Evolutionary conservation across 805 yeast species (phyloP).

Genomic region (Yueomyces sinensis): DNA sequence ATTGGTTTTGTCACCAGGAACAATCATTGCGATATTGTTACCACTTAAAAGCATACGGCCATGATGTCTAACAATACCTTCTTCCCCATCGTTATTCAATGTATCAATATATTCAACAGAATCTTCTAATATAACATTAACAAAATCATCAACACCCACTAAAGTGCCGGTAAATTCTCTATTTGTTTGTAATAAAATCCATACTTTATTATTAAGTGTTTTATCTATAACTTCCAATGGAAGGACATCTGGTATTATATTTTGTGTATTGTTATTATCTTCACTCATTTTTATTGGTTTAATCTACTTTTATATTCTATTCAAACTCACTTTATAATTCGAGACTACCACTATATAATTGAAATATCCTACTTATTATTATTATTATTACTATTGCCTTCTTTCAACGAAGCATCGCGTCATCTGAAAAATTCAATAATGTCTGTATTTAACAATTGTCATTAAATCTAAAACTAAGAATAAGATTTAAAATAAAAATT

Average conservation of each 20-base stretch:
- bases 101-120: constrained; percentile 27
- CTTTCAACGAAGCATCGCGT: no score
- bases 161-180: constrained; percentile 82
- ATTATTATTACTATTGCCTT: no score
- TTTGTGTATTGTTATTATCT: no score
- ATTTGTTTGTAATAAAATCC: constrained; percentile 42
- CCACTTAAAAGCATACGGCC: constrained; percentile 60
- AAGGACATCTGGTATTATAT: constrained; percentile 20
- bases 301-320: no score
- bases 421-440: no score
- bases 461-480: no score
- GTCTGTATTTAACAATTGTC: no score
- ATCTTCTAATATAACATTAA: constrained; percentile 76
- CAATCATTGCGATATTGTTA: constrained; percentile 56
- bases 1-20: constrained; percentile 33
- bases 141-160: constrained; percentile 91
- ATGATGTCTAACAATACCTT: constrained; percentile 30
- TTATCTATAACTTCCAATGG: constrained; percentile 85
- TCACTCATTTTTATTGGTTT: no score
- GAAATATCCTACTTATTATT: no score
- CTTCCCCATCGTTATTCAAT: constrained; percentile 23
- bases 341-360: no score
- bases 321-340: no score
- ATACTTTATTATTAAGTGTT: constrained; percentile 66
- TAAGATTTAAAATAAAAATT: no score